These are phyloP conservation scores for Crithidia thermophila DNA, from an alignment of 208 protist genomes.

Conservation along the genomic window DNA sequence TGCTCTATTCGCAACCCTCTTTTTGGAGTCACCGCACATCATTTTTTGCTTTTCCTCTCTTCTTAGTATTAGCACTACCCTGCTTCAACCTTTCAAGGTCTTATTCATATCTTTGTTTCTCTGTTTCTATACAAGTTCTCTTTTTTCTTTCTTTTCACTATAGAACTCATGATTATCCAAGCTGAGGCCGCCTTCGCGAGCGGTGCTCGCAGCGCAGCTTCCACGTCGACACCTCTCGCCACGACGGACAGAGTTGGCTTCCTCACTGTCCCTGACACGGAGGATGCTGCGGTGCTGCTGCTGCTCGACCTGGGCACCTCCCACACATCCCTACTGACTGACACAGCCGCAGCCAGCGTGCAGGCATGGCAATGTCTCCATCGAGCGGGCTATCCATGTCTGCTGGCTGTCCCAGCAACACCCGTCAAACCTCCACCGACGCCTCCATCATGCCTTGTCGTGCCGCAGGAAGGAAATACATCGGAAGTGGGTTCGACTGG, in stretches of 20 bases:
- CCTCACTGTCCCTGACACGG: constrained; percentile 12
- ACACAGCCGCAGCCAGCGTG: too few species aligned
- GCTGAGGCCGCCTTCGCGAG: background rate
- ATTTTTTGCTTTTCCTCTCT: constrained; percentile 2
- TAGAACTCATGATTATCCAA: background rate
- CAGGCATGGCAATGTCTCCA: constrained; percentile 9
- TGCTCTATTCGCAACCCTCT: constrained; percentile 1
- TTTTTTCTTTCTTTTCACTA: constrained; percentile 9
- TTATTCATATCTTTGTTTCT: constrained; percentile 4
- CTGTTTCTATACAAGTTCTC: background rate
- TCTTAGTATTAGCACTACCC: constrained; percentile 10
- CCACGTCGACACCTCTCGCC: background rate
- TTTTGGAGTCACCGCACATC: background rate
- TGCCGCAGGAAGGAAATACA: background rate
- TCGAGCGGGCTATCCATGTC: constrained; percentile 14
- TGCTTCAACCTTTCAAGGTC: constrained; percentile 17
- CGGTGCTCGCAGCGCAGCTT: background rate
- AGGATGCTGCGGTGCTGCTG: background rate
- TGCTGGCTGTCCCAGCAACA: constrained; percentile 6
- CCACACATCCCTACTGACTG: background rate
- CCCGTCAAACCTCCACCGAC: background rate
- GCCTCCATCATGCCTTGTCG: background rate
- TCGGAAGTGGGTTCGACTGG: too few species aligned
- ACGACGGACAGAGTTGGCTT: background rate
- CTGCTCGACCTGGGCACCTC: constrained; percentile 12